Percentiles rank a stretch among this genome's conserved stretches.
Conservation (phyloP, 2,329 filamentous ascomycete species). For the Ceratocystis papillata region DNA sequence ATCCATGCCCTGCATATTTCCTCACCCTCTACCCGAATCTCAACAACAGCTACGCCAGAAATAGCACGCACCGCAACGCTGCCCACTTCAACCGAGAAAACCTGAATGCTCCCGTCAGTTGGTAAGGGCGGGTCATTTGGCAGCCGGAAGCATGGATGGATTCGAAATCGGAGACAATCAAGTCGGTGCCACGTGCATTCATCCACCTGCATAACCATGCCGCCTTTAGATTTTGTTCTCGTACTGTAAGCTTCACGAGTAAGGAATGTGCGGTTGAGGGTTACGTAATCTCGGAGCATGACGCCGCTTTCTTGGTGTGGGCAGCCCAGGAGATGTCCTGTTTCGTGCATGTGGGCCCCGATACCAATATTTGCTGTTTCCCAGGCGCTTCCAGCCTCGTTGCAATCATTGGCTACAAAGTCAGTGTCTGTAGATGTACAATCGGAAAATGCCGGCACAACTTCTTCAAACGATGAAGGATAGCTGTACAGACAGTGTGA, state of each 20-base stretch:
- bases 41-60: slow-evolving; percentile 74
- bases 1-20: slow-evolving; percentile 70
- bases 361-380: slow-evolving; percentile 92
- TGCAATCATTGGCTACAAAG: slow-evolving; percentile 72
- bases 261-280: slow-evolving; percentile 71
- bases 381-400: slow-evolving; percentile 83
- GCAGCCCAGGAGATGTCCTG: slow-evolving; percentile 80
- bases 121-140: slow-evolving; percentile 58
- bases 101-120: slow-evolving; percentile 67
- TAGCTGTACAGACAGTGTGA: slow-evolving; percentile 89
- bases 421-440: slow-evolving; percentile 79
- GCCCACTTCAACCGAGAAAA: slow-evolving; percentile 71
- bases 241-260: slow-evolving; percentile 76
- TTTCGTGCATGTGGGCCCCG: slow-evolving; percentile 83
- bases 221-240: slow-evolving; percentile 72
- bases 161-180: slow-evolving; percentile 77
- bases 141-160: slow-evolving; percentile 79
- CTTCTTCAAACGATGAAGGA: slow-evolving; percentile 77
- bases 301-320: slow-evolving; percentile 83
- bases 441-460: slow-evolving; percentile 78
- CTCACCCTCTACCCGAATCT: slow-evolving; percentile 71
- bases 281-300: slow-evolving; percentile 82
- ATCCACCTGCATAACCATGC: slow-evolving; percentile 60
- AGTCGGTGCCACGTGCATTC: slow-evolving; percentile 89
- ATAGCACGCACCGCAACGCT: slow-evolving; percentile 66